Evolutionary conservation across 1,284 basidiomycete genomes (phyloP).

Genomic region (Amylostereum areolatum): DNA sequence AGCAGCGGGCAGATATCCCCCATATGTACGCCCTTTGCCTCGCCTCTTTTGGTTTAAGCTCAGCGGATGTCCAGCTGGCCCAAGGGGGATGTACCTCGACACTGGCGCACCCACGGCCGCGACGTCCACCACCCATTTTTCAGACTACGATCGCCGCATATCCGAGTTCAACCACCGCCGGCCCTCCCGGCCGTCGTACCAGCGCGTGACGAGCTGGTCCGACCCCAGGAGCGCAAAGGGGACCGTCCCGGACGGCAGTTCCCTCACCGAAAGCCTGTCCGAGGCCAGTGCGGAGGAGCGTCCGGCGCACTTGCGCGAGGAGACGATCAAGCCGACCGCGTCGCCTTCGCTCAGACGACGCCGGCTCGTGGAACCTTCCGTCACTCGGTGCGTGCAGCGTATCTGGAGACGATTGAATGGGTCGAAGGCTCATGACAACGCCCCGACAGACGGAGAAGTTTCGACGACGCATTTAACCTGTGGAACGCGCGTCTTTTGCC

Average conservation of each 20-base stretch:
- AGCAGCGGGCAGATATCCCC: slow-evolving; percentile 74
- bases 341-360: slow-evolving; percentile 9
- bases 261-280: background rate
- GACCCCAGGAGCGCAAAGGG: slow-evolving; percentile 40
- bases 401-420: background rate
- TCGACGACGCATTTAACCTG: slow-evolving; percentile 49
- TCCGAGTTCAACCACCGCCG: slow-evolving; percentile 41
- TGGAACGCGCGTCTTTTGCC: slow-evolving; percentile 40
- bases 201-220: slow-evolving; percentile 46
- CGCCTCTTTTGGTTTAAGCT: slow-evolving; percentile 1
- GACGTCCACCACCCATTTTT: slow-evolving; percentile 37
- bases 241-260: slow-evolving; percentile 8
- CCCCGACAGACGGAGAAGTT: slow-evolving; percentile 46
- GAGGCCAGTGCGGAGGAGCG: slow-evolving; percentile 7
- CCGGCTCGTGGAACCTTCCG: background rate
- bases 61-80: background rate
- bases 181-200: slow-evolving; percentile 23
- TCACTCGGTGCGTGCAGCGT: background rate
- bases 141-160: slow-evolving; percentile 39
- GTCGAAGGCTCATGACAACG: too few relatives aligned
- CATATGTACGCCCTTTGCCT: slow-evolving; percentile 38
- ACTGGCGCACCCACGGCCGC: slow-evolving; percentile 22
- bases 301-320: slow-evolving; percentile 10
- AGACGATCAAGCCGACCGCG: slow-evolving; percentile 12
- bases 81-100: slow-evolving; percentile 8